Evolutionary conservation across 1,284 basidiomycete genomes (phyloP).

Genomic region (Fistulina hepatica): DNA sequence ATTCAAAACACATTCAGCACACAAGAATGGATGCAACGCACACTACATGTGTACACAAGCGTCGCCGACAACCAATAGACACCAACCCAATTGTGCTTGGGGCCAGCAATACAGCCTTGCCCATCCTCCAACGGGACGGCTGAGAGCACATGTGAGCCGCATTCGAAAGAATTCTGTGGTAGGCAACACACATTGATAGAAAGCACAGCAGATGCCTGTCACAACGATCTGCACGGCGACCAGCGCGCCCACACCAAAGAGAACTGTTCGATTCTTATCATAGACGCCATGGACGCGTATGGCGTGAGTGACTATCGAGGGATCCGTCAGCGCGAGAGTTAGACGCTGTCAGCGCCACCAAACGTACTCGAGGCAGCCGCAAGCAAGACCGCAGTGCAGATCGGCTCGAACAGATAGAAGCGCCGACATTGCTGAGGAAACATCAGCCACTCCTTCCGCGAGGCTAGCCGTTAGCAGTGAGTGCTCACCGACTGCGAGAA

Average conservation of each 20-base stretch:
- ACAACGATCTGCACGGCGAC: conserved; percentile 56
- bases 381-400: conserved; percentile 66
- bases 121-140: conserved; percentile 57
- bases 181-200: conserved; percentile 50
- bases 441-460: conserved; percentile 9
- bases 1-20: background rate
- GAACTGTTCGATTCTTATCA: conserved; percentile 44
- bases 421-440: conserved; percentile 40
- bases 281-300: conserved; percentile 72
- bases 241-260: conserved; percentile 44
- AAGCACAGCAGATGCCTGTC: conserved; percentile 60
- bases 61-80: conserved; percentile 74
- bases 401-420: conserved; percentile 78
- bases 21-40: conserved; percentile 25
- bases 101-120: conserved; percentile 76
- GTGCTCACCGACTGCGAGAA: conserved; percentile 40
- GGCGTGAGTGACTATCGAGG: conserved; percentile 45
- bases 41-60: conserved; percentile 54
- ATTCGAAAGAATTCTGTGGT: background rate
- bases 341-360: conserved; percentile 4
- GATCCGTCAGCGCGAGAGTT: conserved; percentile 2
- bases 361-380: conserved; percentile 50
- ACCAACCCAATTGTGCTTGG: conserved; percentile 65
- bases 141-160: no score
- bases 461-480: conserved; percentile 2